Base-by-base conservation (phyloP, 176 grass and related monocot genomes). In the Chrysopogon serrulatus region DNA sequence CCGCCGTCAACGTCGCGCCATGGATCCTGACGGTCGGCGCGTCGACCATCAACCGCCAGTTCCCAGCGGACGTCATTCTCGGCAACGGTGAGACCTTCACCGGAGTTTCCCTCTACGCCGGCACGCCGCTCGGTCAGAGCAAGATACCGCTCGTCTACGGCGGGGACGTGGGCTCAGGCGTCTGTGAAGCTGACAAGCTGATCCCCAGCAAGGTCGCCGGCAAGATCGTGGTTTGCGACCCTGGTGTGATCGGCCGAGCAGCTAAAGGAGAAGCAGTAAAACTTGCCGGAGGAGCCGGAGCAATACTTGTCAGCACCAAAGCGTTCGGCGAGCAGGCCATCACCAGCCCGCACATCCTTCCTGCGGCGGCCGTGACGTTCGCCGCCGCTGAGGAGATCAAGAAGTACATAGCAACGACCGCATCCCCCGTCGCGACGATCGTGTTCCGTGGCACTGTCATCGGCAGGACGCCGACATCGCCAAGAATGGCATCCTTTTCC, bases 1-100 rank as follows among this genome's bases (percentile, higher is more conserved):
- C 89, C 10, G 57, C 63, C 13, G 37, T 8, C 44, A 94, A 94
- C 74, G 13, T 49, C 3, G 92, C 92, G 9, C 92, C 92, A 9
- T 94, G 89, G 92, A 31, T 89, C 59, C n/a, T 84, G 60, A 94
- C 92, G 16, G 89, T 94, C 14, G 92, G 83, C 3, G 92, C 92
- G 10, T 81, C 83, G 16, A 79, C 70, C 26, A 65, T 94, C 23
- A 85, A 94, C 82, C 83, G 89, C 26, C 42, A 12, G 15, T 91
- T 94, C 70, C 89, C 74, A 0, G 82, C 80, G 0, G 59, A 73
- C 33, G 76, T 91, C 34, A 32, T 91, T 6, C 88, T 94, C 17
- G 89, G 86, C 28, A 51, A 87, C 37, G 82, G 84, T 2, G 71
- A 68, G 5, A 70, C 33, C 68, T 81, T 86, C 40, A 41, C 27